A percentile compares a stretch with the other conserved stretches of the same genome.
Evolutionary conservation across 495 filamentous ascomycete species (phyloP).

Genomic region (Bathelium albidoporum): DNA sequence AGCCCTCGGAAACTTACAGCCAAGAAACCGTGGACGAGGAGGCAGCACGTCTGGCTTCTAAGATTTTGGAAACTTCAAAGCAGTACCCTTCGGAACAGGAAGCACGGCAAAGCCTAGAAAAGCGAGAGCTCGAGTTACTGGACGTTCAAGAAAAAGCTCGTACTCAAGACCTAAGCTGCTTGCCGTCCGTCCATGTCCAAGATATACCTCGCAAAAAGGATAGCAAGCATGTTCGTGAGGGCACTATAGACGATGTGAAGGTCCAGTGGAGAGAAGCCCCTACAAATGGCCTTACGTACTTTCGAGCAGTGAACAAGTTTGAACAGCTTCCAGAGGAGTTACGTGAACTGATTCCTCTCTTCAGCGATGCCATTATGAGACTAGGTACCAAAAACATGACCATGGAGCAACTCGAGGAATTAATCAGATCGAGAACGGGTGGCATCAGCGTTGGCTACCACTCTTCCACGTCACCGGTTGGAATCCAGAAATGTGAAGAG

Average conservation of each 20-base stretch:
- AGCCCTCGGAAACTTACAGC: slow-evolving; percentile 62
- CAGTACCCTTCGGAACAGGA: slow-evolving; percentile 58
- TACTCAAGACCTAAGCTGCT: slow-evolving; percentile 70
- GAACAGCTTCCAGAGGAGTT: slow-evolving; percentile 76
- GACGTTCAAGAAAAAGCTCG: slow-evolving; percentile 73
- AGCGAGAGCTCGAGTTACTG: slow-evolving; percentile 69
- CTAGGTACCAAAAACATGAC: slow-evolving; percentile 75
- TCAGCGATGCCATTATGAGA: slow-evolving; percentile 85
- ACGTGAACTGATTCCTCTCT: slow-evolving; percentile 74
- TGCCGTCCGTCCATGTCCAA: slow-evolving; percentile 75
- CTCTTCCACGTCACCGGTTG: slow-evolving; percentile 60
- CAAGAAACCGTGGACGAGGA: slow-evolving; percentile 72
- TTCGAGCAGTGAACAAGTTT: slow-evolving; percentile 75
- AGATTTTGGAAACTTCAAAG: slow-evolving; percentile 58
- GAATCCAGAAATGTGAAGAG: slow-evolving; percentile 60
- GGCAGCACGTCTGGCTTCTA: slow-evolving; percentile 52
- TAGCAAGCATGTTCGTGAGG: slow-evolving; percentile 56
- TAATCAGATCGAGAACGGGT: slow-evolving; percentile 94
- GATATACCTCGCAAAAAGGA: slow-evolving; percentile 80
- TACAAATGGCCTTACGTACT: slow-evolving; percentile 94
- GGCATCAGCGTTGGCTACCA: slow-evolving; percentile 74
- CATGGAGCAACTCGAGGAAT: slow-evolving; percentile 91
- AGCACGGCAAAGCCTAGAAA: slow-evolving; percentile 56
- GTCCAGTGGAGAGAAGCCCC: slow-evolving; percentile 86
- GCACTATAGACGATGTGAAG: slow-evolving; percentile 52